phyloP scores from a whole-genome alignment of 805 yeast species.

The Candida oleophila region DNA sequence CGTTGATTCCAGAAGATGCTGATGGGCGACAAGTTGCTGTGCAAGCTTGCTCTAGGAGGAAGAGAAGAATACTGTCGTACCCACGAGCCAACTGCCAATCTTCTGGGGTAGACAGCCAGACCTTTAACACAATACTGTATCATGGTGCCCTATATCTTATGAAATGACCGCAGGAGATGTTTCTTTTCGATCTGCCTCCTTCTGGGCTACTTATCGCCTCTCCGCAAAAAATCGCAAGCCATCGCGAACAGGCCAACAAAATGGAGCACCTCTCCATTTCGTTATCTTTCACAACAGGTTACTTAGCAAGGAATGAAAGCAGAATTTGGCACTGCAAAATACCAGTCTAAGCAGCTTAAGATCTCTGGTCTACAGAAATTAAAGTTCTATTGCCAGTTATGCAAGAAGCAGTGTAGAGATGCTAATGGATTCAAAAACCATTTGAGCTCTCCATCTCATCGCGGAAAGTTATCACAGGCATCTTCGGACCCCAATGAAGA shows the following conservation, averaged over 20 bases:
- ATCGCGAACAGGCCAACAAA: too few species aligned
- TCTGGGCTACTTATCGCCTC: too few species aligned
- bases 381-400: slow-evolving; percentile 85
- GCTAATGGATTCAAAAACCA: slow-evolving; percentile 95
- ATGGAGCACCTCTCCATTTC: too few species aligned
- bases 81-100: background rate
- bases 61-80: background rate
- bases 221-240: too few species aligned
- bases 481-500: slow-evolving; percentile 40
- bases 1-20: slow-evolving; percentile 23
- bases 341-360: slow-evolving; percentile 72
- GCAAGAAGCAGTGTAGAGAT: slow-evolving; percentile 92
- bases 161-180: too few species aligned
- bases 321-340: slow-evolving; percentile 53
- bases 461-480: slow-evolving; percentile 45
- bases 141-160: background rate
- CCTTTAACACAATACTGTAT: background rate
- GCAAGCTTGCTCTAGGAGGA: slow-evolving; percentile 35
- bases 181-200: too few species aligned
- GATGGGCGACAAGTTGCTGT: slow-evolving; percentile 22
- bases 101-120: background rate
- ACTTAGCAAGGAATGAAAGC: slow-evolving; percentile 18
- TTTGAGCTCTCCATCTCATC: slow-evolving; percentile 76
- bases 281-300: too few species aligned
- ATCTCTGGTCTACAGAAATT: slow-evolving; percentile 83